Percentiles rank a stretch among this genome's conserved stretches.
phyloP scores from a whole-genome alignment of 2,329 filamentous ascomycete species.

The Pleomassaria siparia region DNA sequence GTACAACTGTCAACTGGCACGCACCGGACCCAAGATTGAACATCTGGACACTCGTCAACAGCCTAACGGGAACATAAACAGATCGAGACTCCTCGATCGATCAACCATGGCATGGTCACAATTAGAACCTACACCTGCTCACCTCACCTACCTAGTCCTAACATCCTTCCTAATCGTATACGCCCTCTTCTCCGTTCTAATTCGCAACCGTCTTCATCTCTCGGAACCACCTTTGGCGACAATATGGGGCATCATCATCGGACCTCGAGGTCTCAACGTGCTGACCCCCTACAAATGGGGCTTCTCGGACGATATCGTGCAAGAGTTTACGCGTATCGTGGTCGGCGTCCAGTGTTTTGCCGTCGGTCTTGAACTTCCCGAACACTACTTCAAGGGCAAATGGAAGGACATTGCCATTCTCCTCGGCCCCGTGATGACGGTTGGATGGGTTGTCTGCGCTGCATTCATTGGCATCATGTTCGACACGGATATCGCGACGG shows the following conservation, averaged over 20 bases:
- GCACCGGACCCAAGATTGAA: too few relatives aligned
- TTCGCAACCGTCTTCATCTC: constrained; percentile 52
- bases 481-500: constrained; percentile 47
- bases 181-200: constrained; percentile 49
- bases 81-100: constrained; percentile 5
- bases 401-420: constrained; percentile 55
- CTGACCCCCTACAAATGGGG: constrained; percentile 47
- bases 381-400: constrained; percentile 52
- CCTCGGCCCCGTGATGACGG: constrained; percentile 55
- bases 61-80: too few relatives aligned
- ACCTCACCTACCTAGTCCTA: constrained; percentile 49
- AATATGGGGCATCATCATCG: constrained; percentile 48
- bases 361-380: constrained; percentile 43
- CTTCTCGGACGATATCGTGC: constrained; percentile 45
- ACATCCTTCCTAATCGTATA: constrained; percentile 50
- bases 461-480: constrained; percentile 52
- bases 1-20: too few relatives aligned
- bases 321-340: constrained; percentile 48
- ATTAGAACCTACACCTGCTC: constrained; percentile 49
- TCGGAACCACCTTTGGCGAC: constrained; percentile 53
- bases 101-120: constrained; percentile 50
- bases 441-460: constrained; percentile 52
- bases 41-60: too few relatives aligned
- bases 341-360: constrained; percentile 48
- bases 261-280: constrained; percentile 44